Conservation (phyloP, 139 green algal genomes). For the Auxenochlorella pyrenoidosa region DNA sequence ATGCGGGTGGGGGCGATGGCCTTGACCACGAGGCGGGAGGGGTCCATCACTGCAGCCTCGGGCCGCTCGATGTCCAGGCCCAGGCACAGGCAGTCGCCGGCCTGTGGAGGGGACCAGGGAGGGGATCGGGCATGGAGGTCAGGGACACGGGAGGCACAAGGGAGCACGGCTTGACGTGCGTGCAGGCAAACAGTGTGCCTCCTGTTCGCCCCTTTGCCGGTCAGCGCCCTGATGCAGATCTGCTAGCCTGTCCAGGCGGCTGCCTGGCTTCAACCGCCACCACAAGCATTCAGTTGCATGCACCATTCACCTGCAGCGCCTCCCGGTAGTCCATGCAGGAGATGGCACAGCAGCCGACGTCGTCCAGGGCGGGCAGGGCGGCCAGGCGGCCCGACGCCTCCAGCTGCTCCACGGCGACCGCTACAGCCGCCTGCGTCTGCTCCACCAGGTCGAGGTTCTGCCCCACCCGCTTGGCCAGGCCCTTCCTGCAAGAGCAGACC, state of each 20-base stretch:
- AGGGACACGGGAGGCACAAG: too few species aligned
- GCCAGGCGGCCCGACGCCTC: not conserved
- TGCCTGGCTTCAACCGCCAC: not conserved
- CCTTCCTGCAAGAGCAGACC: not conserved
- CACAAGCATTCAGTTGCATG: not conserved
- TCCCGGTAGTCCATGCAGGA: not conserved
- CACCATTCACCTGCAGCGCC: not conserved
- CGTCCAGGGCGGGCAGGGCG: not conserved
- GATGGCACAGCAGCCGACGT: not conserved
- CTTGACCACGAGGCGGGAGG: slow-evolving; percentile 2
- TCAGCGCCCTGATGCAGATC: too few species aligned
- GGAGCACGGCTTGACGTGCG: not conserved
- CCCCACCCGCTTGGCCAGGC: not conserved
- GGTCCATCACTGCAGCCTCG: not conserved
- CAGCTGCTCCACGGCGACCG: not conserved
- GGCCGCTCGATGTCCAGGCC: not conserved
- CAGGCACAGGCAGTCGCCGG: slow-evolving; percentile 2
- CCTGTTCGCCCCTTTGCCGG: too few species aligned
- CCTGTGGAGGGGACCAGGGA: not conserved
- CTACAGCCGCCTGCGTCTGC: not conserved
- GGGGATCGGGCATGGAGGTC: too few species aligned
- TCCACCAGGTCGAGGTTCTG: not conserved
- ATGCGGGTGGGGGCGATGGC: slow-evolving; percentile 4
- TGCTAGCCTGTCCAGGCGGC: not conserved
- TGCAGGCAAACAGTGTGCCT: too few species aligned